Percentiles rank a stretch among this genome's conserved stretches.
Conservation (phyloP, 2,329 filamentous ascomycete species). For the Chalaropsis ovoidea region DNA sequence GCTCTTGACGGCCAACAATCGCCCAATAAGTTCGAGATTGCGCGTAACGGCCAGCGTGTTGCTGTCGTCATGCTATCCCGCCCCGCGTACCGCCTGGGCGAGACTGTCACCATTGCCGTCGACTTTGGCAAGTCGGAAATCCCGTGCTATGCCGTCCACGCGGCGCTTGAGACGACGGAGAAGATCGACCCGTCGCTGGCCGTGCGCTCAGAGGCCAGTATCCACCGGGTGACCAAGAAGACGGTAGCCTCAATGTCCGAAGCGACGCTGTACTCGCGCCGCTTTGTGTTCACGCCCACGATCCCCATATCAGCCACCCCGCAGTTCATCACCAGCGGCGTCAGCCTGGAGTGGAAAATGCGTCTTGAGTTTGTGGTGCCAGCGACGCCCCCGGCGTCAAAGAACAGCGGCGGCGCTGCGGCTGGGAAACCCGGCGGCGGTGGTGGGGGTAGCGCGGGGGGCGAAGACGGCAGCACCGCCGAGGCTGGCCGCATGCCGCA, state of each 20-base stretch:
- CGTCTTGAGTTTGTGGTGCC: slow-evolving; percentile 87
- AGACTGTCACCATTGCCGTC: slow-evolving; percentile 71
- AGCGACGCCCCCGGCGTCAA: slow-evolving; percentile 5
- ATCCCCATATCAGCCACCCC: slow-evolving; percentile 79
- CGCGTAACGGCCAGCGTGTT: slow-evolving; percentile 81
- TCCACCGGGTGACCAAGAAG: slow-evolving; percentile 76
- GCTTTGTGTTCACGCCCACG: slow-evolving; percentile 69
- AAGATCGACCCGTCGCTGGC: slow-evolving; percentile 71
- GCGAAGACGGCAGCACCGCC: slow-evolving; percentile 25
- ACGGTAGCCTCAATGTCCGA: slow-evolving; percentile 70
- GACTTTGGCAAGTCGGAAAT: slow-evolving; percentile 72
- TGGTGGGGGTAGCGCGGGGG: not conserved
- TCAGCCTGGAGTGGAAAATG: slow-evolving; percentile 80
- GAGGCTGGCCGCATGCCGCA: slow-evolving; percentile 30
- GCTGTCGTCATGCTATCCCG: slow-evolving; percentile 82
- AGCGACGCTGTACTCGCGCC: slow-evolving; percentile 68
- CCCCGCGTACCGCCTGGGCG: slow-evolving; percentile 79
- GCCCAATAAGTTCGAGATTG: slow-evolving; percentile 90
- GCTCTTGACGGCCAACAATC: slow-evolving; percentile 60
- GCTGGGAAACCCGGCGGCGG: not conserved
- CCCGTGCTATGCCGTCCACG: slow-evolving; percentile 74
- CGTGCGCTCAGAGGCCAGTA: slow-evolving; percentile 72
- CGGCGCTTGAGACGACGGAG: slow-evolving; percentile 78
- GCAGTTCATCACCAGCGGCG: slow-evolving; percentile 81
- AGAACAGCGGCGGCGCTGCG: not conserved